Evolutionary conservation across 2,329 filamentous ascomycete genomes (phyloP).

Genomic region (Cytospora chrysosperma): DNA sequence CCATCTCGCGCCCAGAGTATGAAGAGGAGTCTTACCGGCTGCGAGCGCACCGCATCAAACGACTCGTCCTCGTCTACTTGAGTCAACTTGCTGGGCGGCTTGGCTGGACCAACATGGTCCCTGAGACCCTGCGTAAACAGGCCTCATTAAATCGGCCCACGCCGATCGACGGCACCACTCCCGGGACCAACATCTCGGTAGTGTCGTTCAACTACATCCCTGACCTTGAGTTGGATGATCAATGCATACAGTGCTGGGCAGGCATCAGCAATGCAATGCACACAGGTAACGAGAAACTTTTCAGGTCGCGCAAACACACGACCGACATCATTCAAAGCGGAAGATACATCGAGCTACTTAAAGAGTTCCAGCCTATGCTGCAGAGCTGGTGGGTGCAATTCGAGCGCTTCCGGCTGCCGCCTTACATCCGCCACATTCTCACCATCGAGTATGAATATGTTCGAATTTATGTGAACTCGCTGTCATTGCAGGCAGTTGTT

Average conservation of each 20-base stretch:
- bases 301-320: conserved; percentile 82
- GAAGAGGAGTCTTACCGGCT: conserved; percentile 76
- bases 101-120: conserved; percentile 92
- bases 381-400: conserved; percentile 79
- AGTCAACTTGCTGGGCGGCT: conserved; percentile 91
- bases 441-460: conserved; percentile 96
- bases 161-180: conserved; percentile 55
- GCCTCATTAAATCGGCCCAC: conserved; percentile 51
- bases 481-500: conserved; percentile 91
- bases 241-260: conserved; percentile 85
- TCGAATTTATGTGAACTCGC: conserved; percentile 89
- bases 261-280: conserved; percentile 93
- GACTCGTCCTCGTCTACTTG: conserved; percentile 85
- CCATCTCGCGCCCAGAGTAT: conserved; percentile 62
- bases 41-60: conserved; percentile 77
- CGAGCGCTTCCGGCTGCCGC: conserved; percentile 69
- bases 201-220: conserved; percentile 66
- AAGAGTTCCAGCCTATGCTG: conserved; percentile 77
- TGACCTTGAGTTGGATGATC: conserved; percentile 64
- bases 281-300: conserved; percentile 82
- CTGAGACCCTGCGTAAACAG: conserved; percentile 60
- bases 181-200: conserved; percentile 57
- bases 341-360: conserved; percentile 76
- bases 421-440: conserved; percentile 71
- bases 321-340: conserved; percentile 85